A percentile compares a stretch with the other conserved stretches of the same genome.
Evolutionary conservation across 2,329 filamentous ascomycete genomes (phyloP).

Genomic region (Magnaporthales sp.): DNA sequence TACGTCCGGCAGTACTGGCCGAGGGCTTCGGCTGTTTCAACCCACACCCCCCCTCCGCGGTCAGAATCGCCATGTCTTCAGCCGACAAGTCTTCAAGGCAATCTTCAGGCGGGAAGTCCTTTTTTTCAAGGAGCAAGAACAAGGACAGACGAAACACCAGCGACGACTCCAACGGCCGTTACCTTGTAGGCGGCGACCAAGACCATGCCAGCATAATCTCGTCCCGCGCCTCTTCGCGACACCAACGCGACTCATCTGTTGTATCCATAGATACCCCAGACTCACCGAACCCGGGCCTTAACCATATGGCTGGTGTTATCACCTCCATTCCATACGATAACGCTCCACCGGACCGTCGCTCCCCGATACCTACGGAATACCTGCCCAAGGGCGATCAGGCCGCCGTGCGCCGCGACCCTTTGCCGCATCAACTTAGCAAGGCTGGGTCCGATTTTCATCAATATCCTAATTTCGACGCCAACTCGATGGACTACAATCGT

Average conservation of each 20-base stretch:
- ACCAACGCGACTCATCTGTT: constrained; percentile 64
- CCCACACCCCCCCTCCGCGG: constrained; percentile 10
- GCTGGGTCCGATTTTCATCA: constrained; percentile 75
- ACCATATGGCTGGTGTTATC: constrained; percentile 72
- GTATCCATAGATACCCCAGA: constrained; percentile 62
- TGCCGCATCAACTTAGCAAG: constrained; percentile 79
- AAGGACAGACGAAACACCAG: constrained; percentile 58
- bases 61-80: constrained; percentile 40
- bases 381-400: constrained; percentile 58
- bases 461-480: constrained; percentile 65
- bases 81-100: constrained; percentile 68
- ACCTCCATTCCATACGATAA: constrained; percentile 83
- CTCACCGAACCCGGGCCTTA: constrained; percentile 57
- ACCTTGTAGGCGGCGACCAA: constrained; percentile 39
- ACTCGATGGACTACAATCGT: constrained; percentile 25
- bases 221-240: constrained; percentile 68
- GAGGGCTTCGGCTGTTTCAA: constrained; percentile 13
- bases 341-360: constrained; percentile 54
- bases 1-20: background rate
- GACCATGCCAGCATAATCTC: constrained; percentile 54
- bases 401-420: constrained; percentile 58
- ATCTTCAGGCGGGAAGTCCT: constrained; percentile 61
- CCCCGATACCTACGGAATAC: constrained; percentile 66
- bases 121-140: constrained; percentile 87
- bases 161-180: constrained; percentile 41